Base-by-base conservation (phyloP, 768 basidiomycete genomes). In the Rhodotorula paludigena region DNA sequence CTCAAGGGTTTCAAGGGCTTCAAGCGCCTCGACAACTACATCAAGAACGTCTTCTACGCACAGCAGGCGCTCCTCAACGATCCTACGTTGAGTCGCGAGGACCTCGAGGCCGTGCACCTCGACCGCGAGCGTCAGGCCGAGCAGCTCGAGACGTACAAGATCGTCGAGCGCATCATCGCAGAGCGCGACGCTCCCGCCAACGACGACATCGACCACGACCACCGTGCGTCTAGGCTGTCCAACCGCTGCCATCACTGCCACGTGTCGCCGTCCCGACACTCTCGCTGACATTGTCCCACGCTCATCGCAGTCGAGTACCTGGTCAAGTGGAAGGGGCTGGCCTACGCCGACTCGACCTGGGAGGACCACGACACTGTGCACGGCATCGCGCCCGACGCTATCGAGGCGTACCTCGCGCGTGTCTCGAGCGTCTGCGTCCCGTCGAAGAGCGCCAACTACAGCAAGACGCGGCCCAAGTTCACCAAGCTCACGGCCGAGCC, bases 1-100 rank as follows among this genome's bases (percentile, higher is more conserved):
- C 81, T 98, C 66, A 97, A 94, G 79, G 85, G 89, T 33, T 98
- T 89, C 84, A 89, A 87, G 77, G 96, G 96, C 35, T 83, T 96
- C 73, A 98, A 98, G 79, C 89, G 92, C 57, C 90, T 99, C 69
- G 96, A 98, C 80, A 98, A 99, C 80, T 99, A 98, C 79, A 96
- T 99, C 84, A 94, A 93, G 77, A 84, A 85, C 41, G 73, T 78
- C 52, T 89, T 88, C 80, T 89, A 88, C 76, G 74, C 77, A 0
- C 91, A 89, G 81, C 85, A 88, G 71, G 81, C 83, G 33, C 84
- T 85, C 54, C 82, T 89, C 36, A 80, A 82, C 47, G 82, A 85
- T 3, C 85, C 87, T 3, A 84, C 85, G 25, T 81, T 91, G 35
- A 85, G 87, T 5, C 84, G 85, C 14, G 96, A 99, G 81, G 96